Evolutionary conservation across 1,284 basidiomycete genomes (phyloP).

Genomic region (Trametes hirsuta): DNA sequence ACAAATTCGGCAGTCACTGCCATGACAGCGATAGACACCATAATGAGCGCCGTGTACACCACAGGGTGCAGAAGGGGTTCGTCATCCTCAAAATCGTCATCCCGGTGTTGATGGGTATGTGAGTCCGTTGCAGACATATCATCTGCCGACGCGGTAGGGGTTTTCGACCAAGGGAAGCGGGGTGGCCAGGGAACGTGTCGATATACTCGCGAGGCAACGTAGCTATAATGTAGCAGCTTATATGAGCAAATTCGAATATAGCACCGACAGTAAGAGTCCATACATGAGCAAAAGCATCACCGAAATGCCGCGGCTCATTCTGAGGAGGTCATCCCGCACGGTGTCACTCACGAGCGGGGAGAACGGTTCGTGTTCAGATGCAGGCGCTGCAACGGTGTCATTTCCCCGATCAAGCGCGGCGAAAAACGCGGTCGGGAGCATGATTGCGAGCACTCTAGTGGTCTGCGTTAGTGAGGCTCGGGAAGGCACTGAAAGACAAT

Average conservation of each 20-base stretch:
- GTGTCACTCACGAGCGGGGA: conserved; percentile 35
- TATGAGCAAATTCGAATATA: conserved; percentile 44
- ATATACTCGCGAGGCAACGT: conserved; percentile 64
- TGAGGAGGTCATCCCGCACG: conserved; percentile 43
- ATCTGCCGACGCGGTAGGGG: not conserved
- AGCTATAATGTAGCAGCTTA: conserved; percentile 57
- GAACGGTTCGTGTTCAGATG: not conserved
- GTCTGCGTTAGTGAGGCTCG: not conserved
- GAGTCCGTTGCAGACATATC: conserved; percentile 44
- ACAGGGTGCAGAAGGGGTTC: conserved; percentile 64
- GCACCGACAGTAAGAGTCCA: conserved; percentile 24
- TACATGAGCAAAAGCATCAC: conserved; percentile 63
- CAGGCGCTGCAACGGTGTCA: not conserved
- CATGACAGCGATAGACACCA: conserved; percentile 3
- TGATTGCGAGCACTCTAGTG: conserved; percentile 57
- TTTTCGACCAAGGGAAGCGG: not conserved
- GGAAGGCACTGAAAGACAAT: not conserved
- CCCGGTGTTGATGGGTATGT: conserved; percentile 44
- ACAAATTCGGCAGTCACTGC: conserved; percentile 65
- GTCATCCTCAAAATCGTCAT: conserved; percentile 42
- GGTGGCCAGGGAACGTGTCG: conserved; percentile 52
- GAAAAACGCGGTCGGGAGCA: conserved; percentile 69
- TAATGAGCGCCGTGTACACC: conserved; percentile 56
- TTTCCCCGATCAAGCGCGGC: conserved; percentile 54
- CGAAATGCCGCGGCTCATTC: conserved; percentile 64